Percentiles rank a stretch among this genome's conserved stretches.
Conservation (phyloP, 441 rosid species). For the Adansonia madagascariensis region DNA sequence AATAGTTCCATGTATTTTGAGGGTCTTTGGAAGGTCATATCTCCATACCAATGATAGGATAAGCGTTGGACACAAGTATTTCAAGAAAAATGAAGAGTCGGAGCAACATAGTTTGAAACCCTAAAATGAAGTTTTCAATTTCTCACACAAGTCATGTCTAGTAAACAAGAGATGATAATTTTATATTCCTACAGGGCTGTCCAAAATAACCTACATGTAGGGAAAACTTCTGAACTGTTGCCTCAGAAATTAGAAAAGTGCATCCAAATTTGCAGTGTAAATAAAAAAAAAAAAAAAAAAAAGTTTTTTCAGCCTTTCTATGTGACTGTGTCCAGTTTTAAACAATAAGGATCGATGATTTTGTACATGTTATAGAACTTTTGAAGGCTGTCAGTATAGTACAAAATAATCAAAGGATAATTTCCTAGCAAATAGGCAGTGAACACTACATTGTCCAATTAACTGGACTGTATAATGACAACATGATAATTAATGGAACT, state of each 20-base stretch:
- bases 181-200: background rate
- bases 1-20: too few species aligned
- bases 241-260: background rate
- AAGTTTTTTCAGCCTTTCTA: background rate
- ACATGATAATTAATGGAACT: slow-evolving; percentile 1
- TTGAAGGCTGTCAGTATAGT: background rate
- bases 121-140: background rate
- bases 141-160: slow-evolving; percentile 3
- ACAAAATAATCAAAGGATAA: background rate
- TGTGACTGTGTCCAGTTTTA: slow-evolving; percentile 17
- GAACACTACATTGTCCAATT: background rate
- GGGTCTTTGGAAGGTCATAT: too few species aligned
- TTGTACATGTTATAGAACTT: background rate
- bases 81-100: too few species aligned
- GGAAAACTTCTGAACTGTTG: background rate
- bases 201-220: background rate
- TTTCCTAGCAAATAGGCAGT: background rate
- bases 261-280: background rate
- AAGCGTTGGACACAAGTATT: too few species aligned
- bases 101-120: too few species aligned
- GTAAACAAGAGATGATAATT: slow-evolving; percentile 4
- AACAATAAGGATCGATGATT: background rate
- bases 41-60: too few species aligned
- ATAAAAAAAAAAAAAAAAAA: background rate
- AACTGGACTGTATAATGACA: slow-evolving; percentile 18